Evolutionary conservation across 225 moss, liverwort and hornwort species (phyloP).

Genomic region (Climacium dendroides): DNA sequence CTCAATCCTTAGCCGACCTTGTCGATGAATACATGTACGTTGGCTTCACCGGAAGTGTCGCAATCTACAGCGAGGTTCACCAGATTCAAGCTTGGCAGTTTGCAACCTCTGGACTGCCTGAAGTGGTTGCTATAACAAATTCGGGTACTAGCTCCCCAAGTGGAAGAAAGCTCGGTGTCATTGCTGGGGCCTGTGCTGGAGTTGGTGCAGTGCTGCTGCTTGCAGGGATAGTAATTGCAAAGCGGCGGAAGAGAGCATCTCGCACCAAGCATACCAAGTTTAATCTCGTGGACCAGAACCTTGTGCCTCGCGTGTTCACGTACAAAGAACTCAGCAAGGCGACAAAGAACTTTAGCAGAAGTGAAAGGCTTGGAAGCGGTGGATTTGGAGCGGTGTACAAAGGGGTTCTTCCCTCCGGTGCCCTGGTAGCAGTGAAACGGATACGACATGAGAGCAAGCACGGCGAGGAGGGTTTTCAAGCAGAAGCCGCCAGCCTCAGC

Average conservation of each 20-base stretch:
- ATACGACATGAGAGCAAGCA: not conserved
- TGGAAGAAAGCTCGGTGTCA: not conserved
- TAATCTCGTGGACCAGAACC: not conserved
- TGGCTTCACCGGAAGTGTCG: not conserved
- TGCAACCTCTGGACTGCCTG: not conserved
- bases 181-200: not conserved
- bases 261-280: not conserved
- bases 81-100: not conserved
- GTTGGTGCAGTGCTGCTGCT: not conserved
- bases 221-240: not conserved
- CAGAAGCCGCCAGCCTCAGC: slow-evolving; percentile 25
- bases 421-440: not conserved
- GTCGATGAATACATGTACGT: not conserved
- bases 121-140: not conserved
- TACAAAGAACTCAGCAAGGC: slow-evolving; percentile 22
- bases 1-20: not conserved
- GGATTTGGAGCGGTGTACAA: not conserved
- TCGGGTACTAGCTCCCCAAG: not conserved
- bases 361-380: slow-evolving; percentile 11
- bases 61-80: not conserved
- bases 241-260: not conserved
- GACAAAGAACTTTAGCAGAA: slow-evolving; percentile 8
- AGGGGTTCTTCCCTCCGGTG: slow-evolving; percentile 7
- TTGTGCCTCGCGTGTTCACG: not conserved
- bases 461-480: slow-evolving; percentile 8